Conservation (phyloP, 140 eudicot species). For the Bidens hawaiensis region DNA sequence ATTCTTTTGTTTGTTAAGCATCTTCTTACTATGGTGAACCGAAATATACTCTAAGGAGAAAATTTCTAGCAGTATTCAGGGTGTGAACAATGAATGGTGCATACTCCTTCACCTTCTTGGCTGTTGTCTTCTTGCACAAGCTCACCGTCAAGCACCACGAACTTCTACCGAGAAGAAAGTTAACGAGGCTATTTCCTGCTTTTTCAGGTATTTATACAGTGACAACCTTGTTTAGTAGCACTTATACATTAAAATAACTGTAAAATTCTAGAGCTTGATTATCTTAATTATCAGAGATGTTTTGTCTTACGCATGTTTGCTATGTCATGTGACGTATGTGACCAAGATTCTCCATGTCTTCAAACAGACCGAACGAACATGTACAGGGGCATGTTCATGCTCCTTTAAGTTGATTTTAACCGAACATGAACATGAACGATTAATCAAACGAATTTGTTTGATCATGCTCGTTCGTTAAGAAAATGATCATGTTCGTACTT, state of each 20-base stretch:
- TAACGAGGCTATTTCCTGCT: constrained; percentile 79
- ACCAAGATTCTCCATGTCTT: too few relatives aligned
- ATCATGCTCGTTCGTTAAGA: too few relatives aligned
- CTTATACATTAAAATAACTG: not conserved
- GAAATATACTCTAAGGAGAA: constrained; percentile 79
- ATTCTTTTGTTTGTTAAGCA: constrained; percentile 42
- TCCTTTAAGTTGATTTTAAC: too few relatives aligned
- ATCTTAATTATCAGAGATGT: not conserved
- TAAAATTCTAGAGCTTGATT: not conserved
- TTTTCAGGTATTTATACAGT: constrained; percentile 61
- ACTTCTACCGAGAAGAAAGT: constrained; percentile 51
- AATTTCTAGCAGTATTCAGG: constrained; percentile 65
- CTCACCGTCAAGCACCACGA: constrained; percentile 55
- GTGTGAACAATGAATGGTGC: constrained; percentile 57
- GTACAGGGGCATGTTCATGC: too few relatives aligned
- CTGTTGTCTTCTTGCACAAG: constrained; percentile 86
- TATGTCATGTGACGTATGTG: not conserved
- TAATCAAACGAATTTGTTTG: too few relatives aligned
- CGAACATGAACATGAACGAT: too few relatives aligned
- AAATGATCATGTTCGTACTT: too few relatives aligned
- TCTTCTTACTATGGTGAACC: constrained; percentile 73
- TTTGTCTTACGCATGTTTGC: not conserved
- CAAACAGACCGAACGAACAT: too few relatives aligned
- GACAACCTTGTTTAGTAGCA: not conserved
- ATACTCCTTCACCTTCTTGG: constrained; percentile 86